Conservation (phyloP, 2,329 filamentous ascomycete genomes). For the Onygena corvina region DNA sequence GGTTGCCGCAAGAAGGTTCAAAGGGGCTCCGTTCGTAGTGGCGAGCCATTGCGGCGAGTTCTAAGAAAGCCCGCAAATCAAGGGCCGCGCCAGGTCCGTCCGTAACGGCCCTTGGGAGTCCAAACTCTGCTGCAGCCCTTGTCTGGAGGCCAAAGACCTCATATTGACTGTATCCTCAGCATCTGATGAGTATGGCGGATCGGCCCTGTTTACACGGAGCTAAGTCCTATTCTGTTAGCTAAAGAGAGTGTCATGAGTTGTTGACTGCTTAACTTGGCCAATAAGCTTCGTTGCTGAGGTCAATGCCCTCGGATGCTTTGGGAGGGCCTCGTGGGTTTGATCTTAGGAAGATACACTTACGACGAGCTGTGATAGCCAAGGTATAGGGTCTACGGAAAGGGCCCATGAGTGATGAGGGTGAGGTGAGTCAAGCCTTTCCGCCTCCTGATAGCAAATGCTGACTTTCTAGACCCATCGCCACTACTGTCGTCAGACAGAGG, state of each 20-base stretch:
- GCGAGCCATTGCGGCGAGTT: neutral
- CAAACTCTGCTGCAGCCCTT: neutral
- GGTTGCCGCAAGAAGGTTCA: slow-evolving; percentile 1
- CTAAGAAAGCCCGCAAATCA: slow-evolving; percentile 3
- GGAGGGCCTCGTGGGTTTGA: neutral
- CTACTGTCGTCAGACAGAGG: no score
- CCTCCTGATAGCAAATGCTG: neutral
- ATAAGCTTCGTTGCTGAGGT: neutral
- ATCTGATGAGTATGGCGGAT: no score
- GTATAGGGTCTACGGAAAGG: neutral
- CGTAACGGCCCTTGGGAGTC: slow-evolving; percentile 4
- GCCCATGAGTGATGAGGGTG: neutral
- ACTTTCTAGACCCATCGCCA: no score
- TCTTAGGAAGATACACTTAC: neutral
- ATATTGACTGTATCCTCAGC: no score
- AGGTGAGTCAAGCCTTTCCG: neutral
- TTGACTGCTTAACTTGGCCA: neutral
- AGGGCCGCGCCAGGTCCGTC: slow-evolving; percentile 4
- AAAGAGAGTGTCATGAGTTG: no score
- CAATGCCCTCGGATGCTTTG: neutral
- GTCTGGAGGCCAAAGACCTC: neutral
- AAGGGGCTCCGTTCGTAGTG: neutral
- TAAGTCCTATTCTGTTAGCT: no score
- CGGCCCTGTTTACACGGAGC: no score
- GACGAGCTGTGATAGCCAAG: neutral